These are phyloP conservation scores for Ustulina deusta DNA, from an alignment of 2,329 filamentous ascomycete species.

Conservation along the genomic window DNA sequence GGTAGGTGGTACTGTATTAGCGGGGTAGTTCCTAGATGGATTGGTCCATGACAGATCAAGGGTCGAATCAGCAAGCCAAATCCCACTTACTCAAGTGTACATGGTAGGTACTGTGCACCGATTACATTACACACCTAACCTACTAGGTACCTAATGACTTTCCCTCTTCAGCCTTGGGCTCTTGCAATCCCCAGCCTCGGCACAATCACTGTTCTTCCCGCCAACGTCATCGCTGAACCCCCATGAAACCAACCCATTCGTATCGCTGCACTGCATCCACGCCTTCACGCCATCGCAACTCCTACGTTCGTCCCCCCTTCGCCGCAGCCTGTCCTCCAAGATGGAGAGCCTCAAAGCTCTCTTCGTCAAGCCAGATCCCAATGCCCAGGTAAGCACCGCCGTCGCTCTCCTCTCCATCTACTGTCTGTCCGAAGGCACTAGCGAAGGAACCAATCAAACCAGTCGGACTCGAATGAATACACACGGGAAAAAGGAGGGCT, in stretches of 20 bases:
- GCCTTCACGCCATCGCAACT: background rate
- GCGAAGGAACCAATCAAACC: background rate
- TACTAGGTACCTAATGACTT: background rate
- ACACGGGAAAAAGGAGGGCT: background rate
- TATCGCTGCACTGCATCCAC: background rate
- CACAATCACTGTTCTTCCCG: conserved; percentile 6
- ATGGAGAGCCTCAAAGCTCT: conserved; percentile 92
- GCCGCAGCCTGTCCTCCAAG: conserved; percentile 43
- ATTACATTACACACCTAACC: background rate
- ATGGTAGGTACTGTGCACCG: background rate
- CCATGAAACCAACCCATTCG: conserved; percentile 15
- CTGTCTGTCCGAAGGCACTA: background rate
- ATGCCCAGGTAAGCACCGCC: conserved; percentile 78
- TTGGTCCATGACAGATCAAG: too few relatives aligned
- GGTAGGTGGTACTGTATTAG: too few relatives aligned
- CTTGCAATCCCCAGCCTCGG: conserved; percentile 32
- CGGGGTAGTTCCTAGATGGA: too few relatives aligned
- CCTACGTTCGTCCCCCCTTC: background rate
- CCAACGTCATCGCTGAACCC: conserved; percentile 37
- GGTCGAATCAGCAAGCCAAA: background rate
- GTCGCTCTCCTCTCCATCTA: conserved; percentile 25
- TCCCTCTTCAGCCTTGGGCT: conserved; percentile 24
- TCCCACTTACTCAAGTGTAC: too few relatives aligned
- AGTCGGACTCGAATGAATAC: background rate
- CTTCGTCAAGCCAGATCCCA: conserved; percentile 92